Evolutionary conservation across 1,139 yeast species (phyloP).

Genomic region (Candida anutae): DNA sequence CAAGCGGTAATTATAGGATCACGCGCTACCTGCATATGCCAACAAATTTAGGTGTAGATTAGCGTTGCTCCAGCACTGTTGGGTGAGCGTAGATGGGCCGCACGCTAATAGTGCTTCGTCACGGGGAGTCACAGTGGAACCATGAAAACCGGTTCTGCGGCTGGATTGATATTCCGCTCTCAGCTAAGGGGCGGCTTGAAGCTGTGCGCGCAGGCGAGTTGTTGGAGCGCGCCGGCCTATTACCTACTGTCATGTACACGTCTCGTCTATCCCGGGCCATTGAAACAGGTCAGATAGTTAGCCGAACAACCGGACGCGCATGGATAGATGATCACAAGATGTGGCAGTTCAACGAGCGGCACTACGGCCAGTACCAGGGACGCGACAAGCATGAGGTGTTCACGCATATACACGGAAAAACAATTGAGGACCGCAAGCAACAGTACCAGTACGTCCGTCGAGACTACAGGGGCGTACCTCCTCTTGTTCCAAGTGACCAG

Average conservation of each 20-base stretch:
- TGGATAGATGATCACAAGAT: constrained; percentile 46
- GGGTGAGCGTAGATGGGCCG: constrained; percentile 19
- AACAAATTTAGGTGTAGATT: background rate
- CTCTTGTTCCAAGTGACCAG: constrained; percentile 22
- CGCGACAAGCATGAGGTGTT: constrained; percentile 47
- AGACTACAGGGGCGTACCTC: constrained; percentile 64
- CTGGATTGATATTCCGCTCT: constrained; percentile 69
- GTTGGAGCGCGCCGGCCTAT: constrained; percentile 28
- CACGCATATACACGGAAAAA: constrained; percentile 40
- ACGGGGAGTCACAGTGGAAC: constrained; percentile 73
- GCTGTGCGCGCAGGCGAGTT: constrained; percentile 54
- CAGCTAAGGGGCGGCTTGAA: constrained; percentile 53
- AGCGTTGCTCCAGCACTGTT: constrained; percentile 1
- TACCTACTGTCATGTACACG: constrained; percentile 54
- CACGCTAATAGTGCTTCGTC: constrained; percentile 56
- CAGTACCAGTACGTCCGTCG: constrained; percentile 63
- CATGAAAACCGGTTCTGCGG: constrained; percentile 69
- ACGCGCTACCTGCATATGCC: too few species aligned
- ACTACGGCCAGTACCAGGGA: constrained; percentile 76
- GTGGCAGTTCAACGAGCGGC: constrained; percentile 76
- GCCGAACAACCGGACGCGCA: constrained; percentile 34
- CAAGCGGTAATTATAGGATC: too few species aligned
- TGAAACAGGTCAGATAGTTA: constrained; percentile 56
- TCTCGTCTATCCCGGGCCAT: constrained; percentile 60
- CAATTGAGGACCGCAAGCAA: constrained; percentile 27